These are phyloP conservation scores for Hevea brasiliensis DNA, from an alignment of 345 rosid species.

Conservation along the genomic window DNA sequence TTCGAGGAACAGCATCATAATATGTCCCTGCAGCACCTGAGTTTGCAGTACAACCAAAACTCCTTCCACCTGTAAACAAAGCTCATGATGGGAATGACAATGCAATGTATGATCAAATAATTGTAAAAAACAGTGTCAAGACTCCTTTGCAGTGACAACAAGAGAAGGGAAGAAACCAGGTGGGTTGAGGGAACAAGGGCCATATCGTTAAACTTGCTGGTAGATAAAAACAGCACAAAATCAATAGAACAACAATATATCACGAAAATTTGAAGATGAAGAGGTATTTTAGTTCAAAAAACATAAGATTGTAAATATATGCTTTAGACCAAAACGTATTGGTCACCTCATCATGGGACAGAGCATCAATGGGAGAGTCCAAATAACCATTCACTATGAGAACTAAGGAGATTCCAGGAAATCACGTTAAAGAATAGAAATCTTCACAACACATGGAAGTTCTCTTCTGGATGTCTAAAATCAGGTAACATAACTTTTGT, in stretches of 20 bases:
- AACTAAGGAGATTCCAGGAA: background rate
- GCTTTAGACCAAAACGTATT: background rate
- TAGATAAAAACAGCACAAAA: background rate
- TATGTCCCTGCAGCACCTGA: conserved; percentile 78
- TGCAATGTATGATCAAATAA: background rate
- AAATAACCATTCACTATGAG: background rate
- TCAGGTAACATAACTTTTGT: background rate
- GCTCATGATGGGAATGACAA: conserved; percentile 1
- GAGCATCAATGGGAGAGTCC: background rate
- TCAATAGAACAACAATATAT: background rate
- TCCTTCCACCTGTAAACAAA: conserved; percentile 53
- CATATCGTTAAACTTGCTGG: background rate
- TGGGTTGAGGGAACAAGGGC: background rate
- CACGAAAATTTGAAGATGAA: background rate
- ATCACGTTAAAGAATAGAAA: background rate
- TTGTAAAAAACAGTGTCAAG: background rate
- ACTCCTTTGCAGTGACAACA: background rate
- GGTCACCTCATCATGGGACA: background rate
- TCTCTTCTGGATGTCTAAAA: background rate
- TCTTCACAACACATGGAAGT: background rate
- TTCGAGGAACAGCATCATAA: conserved; percentile 74
- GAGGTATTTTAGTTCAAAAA: background rate
- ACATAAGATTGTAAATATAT: background rate
- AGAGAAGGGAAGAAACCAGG: too few relatives aligned
- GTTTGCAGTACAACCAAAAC: conserved; percentile 59